Evolutionary conservation across 345 rosid species (phyloP), one percentile per base, ranked within the genome.

Genomic region (Brassica carinata): DNA sequence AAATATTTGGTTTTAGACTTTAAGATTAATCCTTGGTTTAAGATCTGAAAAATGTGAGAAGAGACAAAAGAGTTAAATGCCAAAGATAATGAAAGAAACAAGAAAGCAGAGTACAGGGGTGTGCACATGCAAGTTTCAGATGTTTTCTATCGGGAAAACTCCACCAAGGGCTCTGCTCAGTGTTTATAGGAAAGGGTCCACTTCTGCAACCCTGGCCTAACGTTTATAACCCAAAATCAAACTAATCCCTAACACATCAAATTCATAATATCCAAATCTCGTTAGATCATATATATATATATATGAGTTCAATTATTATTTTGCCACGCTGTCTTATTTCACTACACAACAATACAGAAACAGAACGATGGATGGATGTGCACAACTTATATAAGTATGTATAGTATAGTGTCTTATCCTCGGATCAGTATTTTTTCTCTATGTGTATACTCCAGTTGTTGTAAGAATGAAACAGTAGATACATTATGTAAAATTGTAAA

Each of bases 71-170:
- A 80, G 75, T 74, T 51, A 36, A 64, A 69, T 75, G 83, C 67
- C 76, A 69, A 80, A 64, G 45, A 58, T 27, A 78, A 78, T 5
- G 69, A 61, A 45, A 58, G 64, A 51, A 73, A 59, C 62, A 66
- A 69, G 69, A 48, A 53, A 61, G 40, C 23, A 67, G 75, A 69
- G 80, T 14, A 36, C 51, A 79, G 57, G 26, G 34, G 64, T 64
- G 79, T 69, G 83, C 83, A 80, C 79, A 80, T 80, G 83, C 79
- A 64, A 63, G 72, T 69, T 80, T 64, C 83, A 80, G 83, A 75
- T 80, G 78, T 67, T 72, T 66, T 73, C 69, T 61, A 29, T 67
- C 19, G 4, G 57, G 70, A 67, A 68, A 14, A 73, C 15, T 64
- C 70, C 45, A 80, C 64, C 33, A 45, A 74, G 66, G 45, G 43